Percentiles rank a stretch among this genome's conserved stretches.
These are phyloP conservation scores for Fusarium veterinarium DNA, from an alignment of 2,329 filamentous ascomycete species.

Conservation along the genomic window DNA sequence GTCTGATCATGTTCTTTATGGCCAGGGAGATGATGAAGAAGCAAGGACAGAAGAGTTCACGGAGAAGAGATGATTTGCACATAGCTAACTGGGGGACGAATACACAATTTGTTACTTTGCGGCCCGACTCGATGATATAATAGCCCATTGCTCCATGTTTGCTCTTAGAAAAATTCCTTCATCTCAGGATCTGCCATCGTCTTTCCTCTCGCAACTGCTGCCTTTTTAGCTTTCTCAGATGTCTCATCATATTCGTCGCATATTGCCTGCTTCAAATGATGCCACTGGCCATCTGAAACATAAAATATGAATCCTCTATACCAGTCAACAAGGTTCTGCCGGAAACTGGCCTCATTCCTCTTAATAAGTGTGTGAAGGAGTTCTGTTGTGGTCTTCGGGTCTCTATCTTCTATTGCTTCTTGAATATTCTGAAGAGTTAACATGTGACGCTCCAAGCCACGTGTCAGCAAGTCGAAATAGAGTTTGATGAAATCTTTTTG, in stretches of 20 bases:
- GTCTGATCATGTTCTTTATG: conserved; percentile 21
- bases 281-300: background rate
- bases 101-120: no score
- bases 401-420: background rate
- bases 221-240: accelerated
- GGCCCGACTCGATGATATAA: no score
- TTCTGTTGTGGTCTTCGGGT: accelerated
- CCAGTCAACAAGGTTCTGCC: background rate
- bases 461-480: conserved; percentile 4
- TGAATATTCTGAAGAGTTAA: background rate
- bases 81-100: background rate
- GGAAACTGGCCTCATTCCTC: background rate
- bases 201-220: background rate
- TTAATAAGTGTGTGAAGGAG: background rate
- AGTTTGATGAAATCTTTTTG: background rate
- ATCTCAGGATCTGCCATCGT: background rate
- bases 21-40: background rate
- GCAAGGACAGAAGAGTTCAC: background rate
- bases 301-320: conserved; percentile 22
- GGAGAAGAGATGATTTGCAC: background rate
- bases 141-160: background rate
- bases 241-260: background rate
- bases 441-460: background rate
- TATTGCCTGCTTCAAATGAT: background rate
- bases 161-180: background rate